These are phyloP conservation scores for Penicillium antarcticum DNA, from an alignment of 495 filamentous ascomycete species.

Conservation along the genomic window DNA sequence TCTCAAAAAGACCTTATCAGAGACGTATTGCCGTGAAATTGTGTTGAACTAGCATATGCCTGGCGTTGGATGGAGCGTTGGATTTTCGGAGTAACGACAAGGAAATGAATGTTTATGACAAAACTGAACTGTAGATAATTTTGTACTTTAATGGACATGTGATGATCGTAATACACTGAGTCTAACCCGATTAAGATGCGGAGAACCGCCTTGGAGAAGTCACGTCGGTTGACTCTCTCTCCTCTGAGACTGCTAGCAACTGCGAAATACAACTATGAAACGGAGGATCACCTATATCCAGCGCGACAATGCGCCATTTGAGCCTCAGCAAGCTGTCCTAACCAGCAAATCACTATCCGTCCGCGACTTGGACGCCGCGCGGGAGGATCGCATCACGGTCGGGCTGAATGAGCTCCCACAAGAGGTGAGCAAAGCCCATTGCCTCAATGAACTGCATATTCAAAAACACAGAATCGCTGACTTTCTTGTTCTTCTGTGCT, in stretches of 20 bases:
- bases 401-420: constrained; percentile 67
- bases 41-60: constrained; percentile 24
- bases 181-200: constrained; percentile 24
- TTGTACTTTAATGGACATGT: too few species aligned
- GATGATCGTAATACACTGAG: constrained; percentile 5
- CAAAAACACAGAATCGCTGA: not conserved
- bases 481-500: not conserved
- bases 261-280: constrained; percentile 55
- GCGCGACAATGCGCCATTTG: constrained; percentile 54
- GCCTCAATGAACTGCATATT: not conserved
- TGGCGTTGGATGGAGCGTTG: constrained; percentile 29
- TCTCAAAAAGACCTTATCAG: constrained; percentile 75
- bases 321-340: constrained; percentile 56
- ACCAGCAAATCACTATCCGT: constrained; percentile 47
- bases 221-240: not conserved
- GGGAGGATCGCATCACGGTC: constrained; percentile 79
- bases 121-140: too few species aligned
- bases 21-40: constrained; percentile 59
- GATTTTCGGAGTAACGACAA: constrained; percentile 15
- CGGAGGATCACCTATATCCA: constrained; percentile 82
- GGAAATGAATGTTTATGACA: constrained; percentile 1
- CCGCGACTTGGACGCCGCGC: constrained; percentile 54
- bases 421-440: constrained; percentile 45
- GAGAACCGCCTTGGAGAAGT: constrained; percentile 17
- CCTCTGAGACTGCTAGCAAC: not conserved